phyloP scores from a whole-genome alignment of 2,329 filamentous ascomycete species.

The Trichophyton benhamiae region DNA sequence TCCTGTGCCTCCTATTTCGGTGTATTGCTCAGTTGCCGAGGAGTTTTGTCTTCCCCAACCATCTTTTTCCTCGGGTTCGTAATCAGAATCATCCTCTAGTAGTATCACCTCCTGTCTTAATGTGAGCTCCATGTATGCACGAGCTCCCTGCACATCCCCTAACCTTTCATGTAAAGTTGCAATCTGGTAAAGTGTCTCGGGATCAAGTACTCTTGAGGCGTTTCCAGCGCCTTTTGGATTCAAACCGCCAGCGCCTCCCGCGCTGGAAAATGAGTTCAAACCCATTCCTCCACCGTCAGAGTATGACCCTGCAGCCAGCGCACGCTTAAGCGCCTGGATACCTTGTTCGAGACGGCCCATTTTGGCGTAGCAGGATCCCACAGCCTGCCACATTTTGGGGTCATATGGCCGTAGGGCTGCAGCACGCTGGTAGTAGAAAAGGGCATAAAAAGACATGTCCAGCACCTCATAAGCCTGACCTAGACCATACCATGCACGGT shows the following conservation, averaged over 20 bases:
- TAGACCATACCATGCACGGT: constrained; percentile 93
- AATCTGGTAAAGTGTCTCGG: constrained; percentile 81
- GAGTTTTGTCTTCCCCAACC: constrained; percentile 41
- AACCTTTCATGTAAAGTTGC: constrained; percentile 77
- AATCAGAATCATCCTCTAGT: constrained; percentile 27
- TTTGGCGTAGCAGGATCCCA: constrained; percentile 80
- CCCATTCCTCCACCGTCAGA: constrained; percentile 50
- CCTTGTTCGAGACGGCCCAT: constrained; percentile 79
- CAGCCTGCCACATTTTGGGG: constrained; percentile 97
- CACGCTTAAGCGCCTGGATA: constrained; percentile 89
- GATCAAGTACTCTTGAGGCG: constrained; percentile 52
- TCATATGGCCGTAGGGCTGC: constrained; percentile 90
- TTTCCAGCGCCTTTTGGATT: constrained; percentile 19
- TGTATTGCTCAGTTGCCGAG: constrained; percentile 26
- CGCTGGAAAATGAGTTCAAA: constrained; percentile 20
- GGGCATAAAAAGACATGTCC: constrained; percentile 92
- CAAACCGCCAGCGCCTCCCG: constrained; percentile 33
- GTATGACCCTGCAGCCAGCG: constrained; percentile 74
- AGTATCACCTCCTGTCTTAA: constrained; percentile 80
- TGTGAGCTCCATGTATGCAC: constrained; percentile 90
- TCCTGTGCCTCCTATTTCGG: constrained; percentile 50
- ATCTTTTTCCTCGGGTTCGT: constrained; percentile 24
- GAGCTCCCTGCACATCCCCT: constrained; percentile 64
- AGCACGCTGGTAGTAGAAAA: constrained; percentile 96
- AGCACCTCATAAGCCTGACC: constrained; percentile 96